phyloP scores from a whole-genome alignment of 2,329 filamentous ascomycete genomes.

The Diaporthe caulivora region DNA sequence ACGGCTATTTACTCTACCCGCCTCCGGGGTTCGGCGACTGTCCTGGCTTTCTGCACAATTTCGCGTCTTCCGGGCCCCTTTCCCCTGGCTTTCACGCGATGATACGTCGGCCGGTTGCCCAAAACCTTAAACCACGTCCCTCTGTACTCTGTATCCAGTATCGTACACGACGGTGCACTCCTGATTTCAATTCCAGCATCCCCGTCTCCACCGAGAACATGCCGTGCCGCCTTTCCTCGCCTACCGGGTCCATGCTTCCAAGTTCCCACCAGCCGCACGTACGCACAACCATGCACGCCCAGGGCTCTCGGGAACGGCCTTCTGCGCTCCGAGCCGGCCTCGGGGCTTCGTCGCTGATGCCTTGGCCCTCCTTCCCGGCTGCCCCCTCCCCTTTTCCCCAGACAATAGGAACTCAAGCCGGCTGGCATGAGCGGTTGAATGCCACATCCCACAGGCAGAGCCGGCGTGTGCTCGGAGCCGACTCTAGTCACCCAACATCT shows the following conservation, averaged over 20 bases:
- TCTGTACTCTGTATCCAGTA: conserved; percentile 7
- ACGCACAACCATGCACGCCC: conserved; percentile 8
- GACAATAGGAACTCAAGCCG: conserved; percentile 20
- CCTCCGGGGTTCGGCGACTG: background rate
- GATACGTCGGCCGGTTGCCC: conserved; percentile 19
- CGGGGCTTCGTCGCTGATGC: conserved; percentile 7
- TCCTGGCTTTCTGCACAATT: conserved; percentile 12
- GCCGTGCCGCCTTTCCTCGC: conserved; percentile 1
- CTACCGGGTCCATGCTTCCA: conserved; percentile 20
- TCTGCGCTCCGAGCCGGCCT: conserved; percentile 27
- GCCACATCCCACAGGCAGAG: background rate
- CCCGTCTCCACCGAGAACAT: conserved; percentile 4
- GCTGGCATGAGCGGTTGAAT: background rate
- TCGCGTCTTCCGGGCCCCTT: conserved; percentile 10
- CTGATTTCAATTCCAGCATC: background rate
- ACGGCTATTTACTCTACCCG: background rate
- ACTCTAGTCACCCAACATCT: background rate
- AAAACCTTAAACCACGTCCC: conserved; percentile 24
- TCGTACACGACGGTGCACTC: background rate
- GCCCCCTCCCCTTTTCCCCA: conserved; percentile 10
- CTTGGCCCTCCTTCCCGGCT: conserved; percentile 17
- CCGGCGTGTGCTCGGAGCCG: background rate
- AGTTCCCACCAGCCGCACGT: background rate
- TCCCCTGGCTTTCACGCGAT: conserved; percentile 29
- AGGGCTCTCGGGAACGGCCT: conserved; percentile 6